phyloP scores from a whole-genome alignment of 225 moss, liverwort and hornwort genomes.

The Marchantia polymorpha region DNA sequence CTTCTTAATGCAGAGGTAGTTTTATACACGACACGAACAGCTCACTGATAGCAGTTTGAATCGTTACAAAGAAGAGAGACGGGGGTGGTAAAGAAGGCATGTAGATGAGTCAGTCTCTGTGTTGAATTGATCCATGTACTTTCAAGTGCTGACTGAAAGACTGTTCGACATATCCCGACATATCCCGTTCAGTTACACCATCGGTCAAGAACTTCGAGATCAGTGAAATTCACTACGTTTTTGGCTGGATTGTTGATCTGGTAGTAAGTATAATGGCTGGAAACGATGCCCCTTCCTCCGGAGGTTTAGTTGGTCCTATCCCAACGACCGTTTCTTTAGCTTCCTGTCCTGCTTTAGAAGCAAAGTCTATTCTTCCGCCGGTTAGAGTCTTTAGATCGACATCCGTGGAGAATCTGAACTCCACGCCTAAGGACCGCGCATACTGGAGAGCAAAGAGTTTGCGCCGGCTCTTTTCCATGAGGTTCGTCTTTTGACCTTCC shows the following conservation, averaged over 20 bases:
- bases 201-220: not conserved
- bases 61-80: not conserved
- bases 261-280: not conserved
- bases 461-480: conserved; percentile 39
- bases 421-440: conserved; percentile 24
- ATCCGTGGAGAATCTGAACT: conserved; percentile 12
- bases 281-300: not conserved
- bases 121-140: not conserved
- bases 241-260: not conserved
- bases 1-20: not conserved
- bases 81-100: not conserved
- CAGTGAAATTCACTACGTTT: conserved; percentile 1
- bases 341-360: not conserved
- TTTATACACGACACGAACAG: not conserved
- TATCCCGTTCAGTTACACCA: not conserved
- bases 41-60: not conserved
- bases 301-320: not conserved
- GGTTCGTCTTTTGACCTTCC: conserved; percentile 6
- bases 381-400: not conserved
- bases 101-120: not conserved
- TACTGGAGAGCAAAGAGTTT: conserved; percentile 39
- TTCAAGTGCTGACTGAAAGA: not conserved
- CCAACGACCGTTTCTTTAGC: not conserved
- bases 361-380: not conserved
- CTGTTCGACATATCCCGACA: not conserved